Conservation (phyloP, 106 monocot species). For the Triglochin maritima region DNA sequence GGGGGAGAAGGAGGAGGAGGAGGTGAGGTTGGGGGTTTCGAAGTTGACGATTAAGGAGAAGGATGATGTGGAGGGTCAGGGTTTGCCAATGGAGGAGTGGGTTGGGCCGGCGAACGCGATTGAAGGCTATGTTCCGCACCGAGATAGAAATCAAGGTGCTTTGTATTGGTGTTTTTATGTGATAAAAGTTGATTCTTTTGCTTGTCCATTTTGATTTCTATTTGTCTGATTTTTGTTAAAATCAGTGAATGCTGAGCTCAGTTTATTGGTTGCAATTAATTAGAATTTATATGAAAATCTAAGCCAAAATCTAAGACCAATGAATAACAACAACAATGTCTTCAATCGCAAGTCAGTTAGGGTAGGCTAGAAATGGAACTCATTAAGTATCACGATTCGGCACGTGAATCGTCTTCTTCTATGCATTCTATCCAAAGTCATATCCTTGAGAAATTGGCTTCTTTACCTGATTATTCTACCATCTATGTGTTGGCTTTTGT, state of each 20-base stretch:
- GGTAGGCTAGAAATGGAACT: too few species aligned
- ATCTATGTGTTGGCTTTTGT: too few species aligned
- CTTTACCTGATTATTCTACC: too few species aligned
- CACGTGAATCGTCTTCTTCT: too few species aligned
- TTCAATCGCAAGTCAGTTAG: too few species aligned
- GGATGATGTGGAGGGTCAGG: slow-evolving; percentile 14
- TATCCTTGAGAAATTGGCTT: too few species aligned
- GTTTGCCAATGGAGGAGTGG: slow-evolving; percentile 52
- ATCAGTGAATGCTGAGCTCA: not conserved
- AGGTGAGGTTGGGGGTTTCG: slow-evolving; percentile 23
- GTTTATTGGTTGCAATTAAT: slow-evolving; percentile 12
- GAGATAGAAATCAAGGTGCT: slow-evolving; percentile 30
- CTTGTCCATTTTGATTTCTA: not conserved
- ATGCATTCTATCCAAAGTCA: too few species aligned
- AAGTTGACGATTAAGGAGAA: slow-evolving; percentile 57
- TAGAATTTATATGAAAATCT: slow-evolving; percentile 7
- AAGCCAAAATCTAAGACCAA: slow-evolving; percentile 1
- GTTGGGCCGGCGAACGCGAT: slow-evolving; percentile 60
- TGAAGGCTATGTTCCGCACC: slow-evolving; percentile 73
- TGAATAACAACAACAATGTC: not conserved
- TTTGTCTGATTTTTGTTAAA: not conserved
- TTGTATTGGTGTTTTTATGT: not conserved
- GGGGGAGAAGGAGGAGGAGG: slow-evolving; percentile 1
- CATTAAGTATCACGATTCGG: too few species aligned
- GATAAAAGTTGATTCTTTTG: not conserved